Evolutionary conservation across 2,329 filamentous ascomycete genomes (phyloP).

Genomic region (Thelonectria discophora): DNA sequence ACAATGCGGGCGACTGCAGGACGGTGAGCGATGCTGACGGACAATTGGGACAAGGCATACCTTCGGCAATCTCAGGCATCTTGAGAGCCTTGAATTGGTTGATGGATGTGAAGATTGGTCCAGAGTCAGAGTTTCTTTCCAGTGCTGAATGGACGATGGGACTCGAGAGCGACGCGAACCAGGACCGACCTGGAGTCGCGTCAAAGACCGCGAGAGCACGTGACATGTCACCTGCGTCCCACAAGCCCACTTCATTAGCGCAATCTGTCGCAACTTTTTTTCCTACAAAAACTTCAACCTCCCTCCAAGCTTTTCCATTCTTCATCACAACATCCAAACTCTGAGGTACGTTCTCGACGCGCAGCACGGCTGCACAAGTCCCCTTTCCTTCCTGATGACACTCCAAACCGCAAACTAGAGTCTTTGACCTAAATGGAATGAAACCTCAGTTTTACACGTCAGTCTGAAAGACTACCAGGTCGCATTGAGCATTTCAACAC

Average conservation of each 20-base stretch:
- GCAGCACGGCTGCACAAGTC: conserved; percentile 26
- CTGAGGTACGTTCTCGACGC: conserved; percentile 39
- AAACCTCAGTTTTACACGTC: conserved; percentile 86
- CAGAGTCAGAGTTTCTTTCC: not conserved
- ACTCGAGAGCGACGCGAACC: not conserved
- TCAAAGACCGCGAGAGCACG: conserved; percentile 38
- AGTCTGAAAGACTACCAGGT: conserved; percentile 74
- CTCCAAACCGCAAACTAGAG: conserved; percentile 91
- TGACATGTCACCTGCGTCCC: conserved; percentile 31
- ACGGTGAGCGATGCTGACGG: conserved; percentile 8
- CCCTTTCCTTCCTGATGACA: conserved; percentile 75
- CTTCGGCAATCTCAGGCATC: conserved; percentile 73
- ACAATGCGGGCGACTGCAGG: conserved; percentile 80
- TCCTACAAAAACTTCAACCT: conserved; percentile 37
- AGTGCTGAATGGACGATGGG: conserved; percentile 4
- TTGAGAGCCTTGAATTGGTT: conserved; percentile 27
- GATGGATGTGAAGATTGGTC: not conserved
- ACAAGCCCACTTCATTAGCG: conserved; percentile 30
- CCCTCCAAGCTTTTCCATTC: conserved; percentile 26
- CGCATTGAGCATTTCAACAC: conserved; percentile 26
- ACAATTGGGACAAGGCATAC: conserved; percentile 44
- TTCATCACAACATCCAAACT: conserved; percentile 34
- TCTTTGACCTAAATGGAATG: conserved; percentile 89
- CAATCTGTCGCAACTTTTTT: conserved; percentile 43
- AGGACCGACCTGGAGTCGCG: not conserved